A percentile compares a stretch with the other conserved stretches of the same genome.
phyloP scores from a whole-genome alignment of 768 basidiomycete genomes.

The Tephrocybe sp. region DNA sequence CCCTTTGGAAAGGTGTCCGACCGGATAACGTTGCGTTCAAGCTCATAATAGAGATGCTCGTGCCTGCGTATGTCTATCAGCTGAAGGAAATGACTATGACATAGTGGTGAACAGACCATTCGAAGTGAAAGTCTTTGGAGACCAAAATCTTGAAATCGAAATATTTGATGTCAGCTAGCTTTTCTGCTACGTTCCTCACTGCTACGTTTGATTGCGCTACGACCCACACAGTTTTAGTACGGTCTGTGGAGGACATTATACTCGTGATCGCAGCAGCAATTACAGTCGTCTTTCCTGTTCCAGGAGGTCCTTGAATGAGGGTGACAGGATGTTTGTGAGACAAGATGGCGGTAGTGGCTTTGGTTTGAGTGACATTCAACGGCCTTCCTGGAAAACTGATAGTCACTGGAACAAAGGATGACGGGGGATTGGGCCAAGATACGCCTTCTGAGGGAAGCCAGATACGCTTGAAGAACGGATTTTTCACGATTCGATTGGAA shows the following conservation, averaged over 20 bases:
- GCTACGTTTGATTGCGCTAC: slow-evolving; percentile 77
- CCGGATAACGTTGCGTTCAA: slow-evolving; percentile 48
- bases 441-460: slow-evolving; percentile 27
- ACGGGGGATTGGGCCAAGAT: slow-evolving; percentile 12
- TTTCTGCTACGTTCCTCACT: slow-evolving; percentile 81
- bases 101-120: slow-evolving; percentile 48
- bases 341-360: slow-evolving; percentile 34
- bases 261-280: slow-evolving; percentile 50
- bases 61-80: slow-evolving; percentile 46
- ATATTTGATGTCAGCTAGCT: slow-evolving; percentile 48
- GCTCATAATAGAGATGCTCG: slow-evolving; percentile 62
- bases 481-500: slow-evolving; percentile 22
- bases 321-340: slow-evolving; percentile 29
- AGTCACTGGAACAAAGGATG: slow-evolving; percentile 5
- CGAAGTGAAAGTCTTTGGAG: slow-evolving; percentile 59
- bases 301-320: slow-evolving; percentile 55
- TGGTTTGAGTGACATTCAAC: slow-evolving; percentile 36
- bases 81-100: background rate
- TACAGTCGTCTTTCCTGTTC: slow-evolving; percentile 65
- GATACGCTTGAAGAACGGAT: slow-evolving; percentile 35
- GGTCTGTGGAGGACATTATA: slow-evolving; percentile 27
- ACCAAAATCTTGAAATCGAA: slow-evolving; percentile 60
- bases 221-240: slow-evolving; percentile 51
- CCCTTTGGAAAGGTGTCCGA: slow-evolving; percentile 32
- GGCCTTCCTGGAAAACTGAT: slow-evolving; percentile 19